Evolutionary conservation across 345 rosid species (phyloP), one percentile per base, ranked within the genome.

Genomic region (Sapria himalayana): DNA sequence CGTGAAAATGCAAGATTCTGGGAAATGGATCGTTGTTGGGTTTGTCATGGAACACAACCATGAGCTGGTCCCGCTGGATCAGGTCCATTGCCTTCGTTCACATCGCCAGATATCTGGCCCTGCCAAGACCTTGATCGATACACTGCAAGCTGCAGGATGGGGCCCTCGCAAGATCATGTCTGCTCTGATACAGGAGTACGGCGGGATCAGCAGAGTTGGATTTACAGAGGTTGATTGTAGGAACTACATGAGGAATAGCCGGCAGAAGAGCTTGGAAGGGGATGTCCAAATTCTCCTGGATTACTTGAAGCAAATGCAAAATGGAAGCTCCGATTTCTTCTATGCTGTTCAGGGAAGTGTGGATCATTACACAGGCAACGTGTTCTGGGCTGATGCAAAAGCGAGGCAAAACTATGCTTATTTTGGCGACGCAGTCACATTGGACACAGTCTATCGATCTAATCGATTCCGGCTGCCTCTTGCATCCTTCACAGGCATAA

Each of bases 91-190:
- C 23, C 63, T 67, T 38, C 65, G 77, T 19, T 71, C 73, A 0
- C 77, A 67, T 34, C 55, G 77, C 50, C 77, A 71, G 49, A 67
- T 71, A 43, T 67, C 77, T 24, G 73, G 73, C 3, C 71, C 77
- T 5, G 77, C 77, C 9, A 71, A 71, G 66, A 64, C 77, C 51
- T 55, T 67, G 59, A 71, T 71, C 1, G 77, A 71, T 59, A 71
- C 73, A 0, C 45, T 71, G 62, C 77, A 71, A 54, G 77, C 77
- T 14, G 77, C 77, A 4, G 77, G 73, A 14, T 63, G 66, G 77
- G 77, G 77, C 4, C 73, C 77, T 37, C 70, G 77, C 17, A 55
- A 68, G 58, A 71, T 66, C 16, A 71, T 71, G 77, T 71, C 73
- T 9, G 72, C 72, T 2, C 46, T 66, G 22, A 62, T 66, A 19